Conservation (phyloP, 306 rosid species). For the Clitoria ternatea region DNA sequence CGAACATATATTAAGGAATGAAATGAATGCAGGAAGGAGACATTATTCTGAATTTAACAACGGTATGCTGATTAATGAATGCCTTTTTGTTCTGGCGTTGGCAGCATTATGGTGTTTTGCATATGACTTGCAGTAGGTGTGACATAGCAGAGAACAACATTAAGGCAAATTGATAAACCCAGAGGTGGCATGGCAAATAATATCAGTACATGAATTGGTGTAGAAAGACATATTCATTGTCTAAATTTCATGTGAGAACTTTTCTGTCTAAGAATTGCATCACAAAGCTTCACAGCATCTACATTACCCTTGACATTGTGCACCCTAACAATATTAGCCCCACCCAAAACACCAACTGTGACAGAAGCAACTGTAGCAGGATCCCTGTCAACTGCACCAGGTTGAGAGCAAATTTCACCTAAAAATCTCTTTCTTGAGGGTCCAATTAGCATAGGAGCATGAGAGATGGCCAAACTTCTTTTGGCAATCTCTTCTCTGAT, state of each 20-base stretch:
- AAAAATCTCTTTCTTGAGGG: slow-evolving; percentile 85
- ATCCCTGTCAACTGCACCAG: slow-evolving; percentile 61
- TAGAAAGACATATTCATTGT: slow-evolving; percentile 8
- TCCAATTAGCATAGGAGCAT: slow-evolving; percentile 76
- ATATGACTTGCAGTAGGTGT: slow-evolving; percentile 11
- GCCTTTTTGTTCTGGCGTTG: background rate
- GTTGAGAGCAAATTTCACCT: slow-evolving; percentile 57
- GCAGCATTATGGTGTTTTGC: background rate
- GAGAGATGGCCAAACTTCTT: slow-evolving; percentile 65
- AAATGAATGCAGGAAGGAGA: background rate
- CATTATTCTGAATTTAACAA: background rate
- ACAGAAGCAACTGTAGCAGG: slow-evolving; percentile 79
- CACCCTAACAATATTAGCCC: slow-evolving; percentile 87
- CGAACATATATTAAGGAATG: background rate
- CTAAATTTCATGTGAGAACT: slow-evolving; percentile 22
- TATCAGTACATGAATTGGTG: background rate
- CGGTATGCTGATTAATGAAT: background rate
- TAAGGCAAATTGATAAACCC: background rate
- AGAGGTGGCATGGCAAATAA: background rate
- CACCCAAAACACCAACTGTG: slow-evolving; percentile 56
- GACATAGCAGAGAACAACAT: background rate
- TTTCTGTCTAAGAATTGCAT: slow-evolving; percentile 57
- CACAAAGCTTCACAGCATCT: slow-evolving; percentile 77
- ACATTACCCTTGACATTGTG: slow-evolving; percentile 76
- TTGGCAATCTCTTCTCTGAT: slow-evolving; percentile 57